Evolutionary conservation across 345 rosid genomes (phyloP).

Genomic region (Eucalyptus globulus): DNA sequence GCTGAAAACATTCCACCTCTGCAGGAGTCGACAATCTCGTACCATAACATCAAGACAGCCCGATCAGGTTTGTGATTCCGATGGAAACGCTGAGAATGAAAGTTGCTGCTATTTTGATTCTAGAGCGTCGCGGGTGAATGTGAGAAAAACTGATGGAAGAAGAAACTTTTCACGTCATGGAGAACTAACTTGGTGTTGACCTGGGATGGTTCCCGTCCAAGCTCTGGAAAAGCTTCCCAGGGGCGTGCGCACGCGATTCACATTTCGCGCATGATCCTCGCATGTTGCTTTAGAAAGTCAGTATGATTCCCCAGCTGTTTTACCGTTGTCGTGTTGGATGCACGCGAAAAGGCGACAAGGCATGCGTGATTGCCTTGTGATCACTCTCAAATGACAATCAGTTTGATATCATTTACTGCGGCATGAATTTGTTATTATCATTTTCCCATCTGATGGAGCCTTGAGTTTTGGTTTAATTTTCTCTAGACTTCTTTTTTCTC

Average conservation of each 20-base stretch:
- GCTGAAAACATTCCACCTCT: slow-evolving; percentile 77
- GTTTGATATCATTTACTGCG: too few species aligned
- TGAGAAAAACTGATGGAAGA: background rate
- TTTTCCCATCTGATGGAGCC: background rate
- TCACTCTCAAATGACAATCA: too few species aligned
- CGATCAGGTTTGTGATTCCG: slow-evolving; percentile 46
- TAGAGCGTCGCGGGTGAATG: slow-evolving; percentile 10
- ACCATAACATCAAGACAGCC: slow-evolving; percentile 48
- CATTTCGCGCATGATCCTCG: background rate
- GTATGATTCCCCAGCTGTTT: background rate
- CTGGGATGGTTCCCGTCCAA: background rate
- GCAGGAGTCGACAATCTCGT: slow-evolving; percentile 42
- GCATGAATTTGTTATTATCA: background rate
- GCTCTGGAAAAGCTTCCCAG: background rate
- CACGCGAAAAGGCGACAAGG: background rate
- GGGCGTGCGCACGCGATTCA: background rate
- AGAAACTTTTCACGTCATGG: background rate
- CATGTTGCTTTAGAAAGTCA: background rate
- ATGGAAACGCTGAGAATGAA: slow-evolving; percentile 55
- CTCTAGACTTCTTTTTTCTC: background rate
- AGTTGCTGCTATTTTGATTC: slow-evolving; percentile 70
- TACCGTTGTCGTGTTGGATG: background rate
- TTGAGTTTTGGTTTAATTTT: background rate
- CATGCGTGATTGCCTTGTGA: background rate
- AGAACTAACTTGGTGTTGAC: background rate